Evolutionary conservation across 805 yeast genomes (phyloP), one percentile per base, ranked within the genome.

Genomic region (Kodamaea lidongshanica): DNA sequence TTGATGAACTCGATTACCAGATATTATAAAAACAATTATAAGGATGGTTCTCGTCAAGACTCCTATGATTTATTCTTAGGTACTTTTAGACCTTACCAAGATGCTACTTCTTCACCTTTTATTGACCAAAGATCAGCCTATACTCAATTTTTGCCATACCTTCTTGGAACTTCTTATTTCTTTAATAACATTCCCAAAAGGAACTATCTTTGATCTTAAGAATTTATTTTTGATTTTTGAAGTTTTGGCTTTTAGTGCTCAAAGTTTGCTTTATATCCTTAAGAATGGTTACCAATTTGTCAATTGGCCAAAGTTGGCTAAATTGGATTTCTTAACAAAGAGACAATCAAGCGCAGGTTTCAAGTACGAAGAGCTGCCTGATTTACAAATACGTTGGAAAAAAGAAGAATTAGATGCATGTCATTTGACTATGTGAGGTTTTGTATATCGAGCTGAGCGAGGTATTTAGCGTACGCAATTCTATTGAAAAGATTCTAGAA

Each of bases 31-130:
- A 89, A 89, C 61, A 89, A 92, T 57, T 77, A 77, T 44, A 65
- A 63, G 22, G 98, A 89, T 59, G 98, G 98, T 4, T 74, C 79
- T 23, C 78, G 98, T 57, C 98, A 89, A 59, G 98, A 89, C 54
- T 80, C 94, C 3, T 92, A 68, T 58, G 96, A 89, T 54, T 65
- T 89, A 49, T 77, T 88, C 45, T 65, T 88, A 41, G 97, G 97
- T 18, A 74, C 73, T 33, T 81, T 71, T 49, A 52, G 57, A 31
- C 79, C 80, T 4, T 60, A 37, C 44, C 75, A 59, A 42, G 77
- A 71, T 40, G 64, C 77, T 10, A 55, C 68, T 9, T 58, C 62
- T 12, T 72, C 85, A 3, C 96, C 96, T 23, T 87, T 92, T 55
- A 52, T 64, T 19, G 97, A 89, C 56, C 65, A 65, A 38, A 73